These are phyloP conservation scores for Colletotrichum sp. DNA, from an alignment of 2,329 filamentous ascomycete genomes.

Conservation along the genomic window DNA sequence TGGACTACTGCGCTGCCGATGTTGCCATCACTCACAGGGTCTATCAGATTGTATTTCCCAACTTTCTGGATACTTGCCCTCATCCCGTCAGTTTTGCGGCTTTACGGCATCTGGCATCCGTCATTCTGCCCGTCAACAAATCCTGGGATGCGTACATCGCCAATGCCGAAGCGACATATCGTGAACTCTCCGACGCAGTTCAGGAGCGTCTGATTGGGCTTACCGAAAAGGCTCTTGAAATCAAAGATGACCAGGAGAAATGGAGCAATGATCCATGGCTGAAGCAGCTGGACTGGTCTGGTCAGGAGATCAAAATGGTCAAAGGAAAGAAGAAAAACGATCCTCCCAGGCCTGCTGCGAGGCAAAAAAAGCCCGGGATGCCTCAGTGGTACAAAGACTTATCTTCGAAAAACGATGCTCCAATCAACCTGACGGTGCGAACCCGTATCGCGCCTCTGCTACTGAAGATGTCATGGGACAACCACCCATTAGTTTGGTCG, in stretches of 20 bases:
- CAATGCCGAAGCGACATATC: conserved; percentile 86
- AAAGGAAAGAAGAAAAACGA: conserved; percentile 91
- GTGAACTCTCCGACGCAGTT: conserved; percentile 77
- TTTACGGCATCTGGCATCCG: conserved; percentile 87
- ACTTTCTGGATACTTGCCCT: conserved; percentile 87
- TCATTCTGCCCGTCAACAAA: conserved; percentile 88
- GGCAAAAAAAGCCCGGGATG: conserved; percentile 94
- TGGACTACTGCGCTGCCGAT: conserved; percentile 95
- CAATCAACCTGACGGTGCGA: conserved; percentile 82
- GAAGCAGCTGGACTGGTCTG: conserved; percentile 92
- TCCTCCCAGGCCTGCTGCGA: conserved; percentile 74
- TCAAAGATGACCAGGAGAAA: conserved; percentile 71
- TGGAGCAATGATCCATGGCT: conserved; percentile 90
- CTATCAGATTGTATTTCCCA: conserved; percentile 92
- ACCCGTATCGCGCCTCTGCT: conserved; percentile 87
- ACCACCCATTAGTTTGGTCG: conserved; percentile 90
- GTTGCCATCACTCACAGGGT: conserved; percentile 91
- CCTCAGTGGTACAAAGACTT: conserved; percentile 96
- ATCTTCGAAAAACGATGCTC: conserved; percentile 70
- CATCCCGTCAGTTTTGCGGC: conserved; percentile 98
- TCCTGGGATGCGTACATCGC: conserved; percentile 86
- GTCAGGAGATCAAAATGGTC: conserved; percentile 87
- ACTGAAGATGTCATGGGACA: conserved; percentile 86
- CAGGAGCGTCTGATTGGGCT: conserved; percentile 75
- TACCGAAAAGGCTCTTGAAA: conserved; percentile 76